Evolutionary conservation across 148 eudicot genomes (phyloP).

Genomic region (Vaccinium darrowii): DNA sequence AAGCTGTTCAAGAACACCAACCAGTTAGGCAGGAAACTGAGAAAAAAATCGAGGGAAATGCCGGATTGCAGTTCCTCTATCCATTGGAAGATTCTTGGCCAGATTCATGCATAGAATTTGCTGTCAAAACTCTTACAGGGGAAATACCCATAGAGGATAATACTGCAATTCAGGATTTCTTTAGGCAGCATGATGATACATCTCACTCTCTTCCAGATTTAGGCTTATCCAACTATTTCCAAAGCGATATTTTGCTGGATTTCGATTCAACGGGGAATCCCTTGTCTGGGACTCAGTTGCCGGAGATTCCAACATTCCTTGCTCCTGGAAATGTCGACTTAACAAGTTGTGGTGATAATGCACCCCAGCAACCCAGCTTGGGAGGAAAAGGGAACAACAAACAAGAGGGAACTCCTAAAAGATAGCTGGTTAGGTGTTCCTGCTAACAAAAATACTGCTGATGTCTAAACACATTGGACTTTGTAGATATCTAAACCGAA

Average conservation of each 20-base stretch:
- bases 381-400: conserved; percentile 12
- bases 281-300: not conserved
- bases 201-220: conserved; percentile 19
- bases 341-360: conserved; percentile 24
- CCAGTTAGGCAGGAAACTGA: conserved; percentile 12
- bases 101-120: conserved; percentile 82
- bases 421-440: not conserved
- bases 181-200: conserved; percentile 40
- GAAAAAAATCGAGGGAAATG: conserved; percentile 11
- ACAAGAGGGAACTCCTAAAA: conserved; percentile 9
- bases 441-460: not conserved
- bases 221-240: conserved; percentile 19
- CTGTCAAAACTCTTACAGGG: conserved; percentile 77
- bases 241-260: conserved; percentile 15
- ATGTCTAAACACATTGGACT: not conserved
- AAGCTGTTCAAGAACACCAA: conserved; percentile 25
- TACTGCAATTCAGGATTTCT: conserved; percentile 42
- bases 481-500: conserved; percentile 8
- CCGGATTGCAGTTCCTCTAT: conserved; percentile 30
- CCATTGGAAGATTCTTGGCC: conserved; percentile 52
- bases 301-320: conserved; percentile 17
- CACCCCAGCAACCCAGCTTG: conserved; percentile 27
- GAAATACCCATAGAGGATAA: conserved; percentile 64
- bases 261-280: conserved; percentile 1
- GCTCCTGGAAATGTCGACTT: conserved; percentile 26